Evolutionary conservation across 1,139 yeast species (phyloP).

Genomic region (Candida sp.): DNA sequence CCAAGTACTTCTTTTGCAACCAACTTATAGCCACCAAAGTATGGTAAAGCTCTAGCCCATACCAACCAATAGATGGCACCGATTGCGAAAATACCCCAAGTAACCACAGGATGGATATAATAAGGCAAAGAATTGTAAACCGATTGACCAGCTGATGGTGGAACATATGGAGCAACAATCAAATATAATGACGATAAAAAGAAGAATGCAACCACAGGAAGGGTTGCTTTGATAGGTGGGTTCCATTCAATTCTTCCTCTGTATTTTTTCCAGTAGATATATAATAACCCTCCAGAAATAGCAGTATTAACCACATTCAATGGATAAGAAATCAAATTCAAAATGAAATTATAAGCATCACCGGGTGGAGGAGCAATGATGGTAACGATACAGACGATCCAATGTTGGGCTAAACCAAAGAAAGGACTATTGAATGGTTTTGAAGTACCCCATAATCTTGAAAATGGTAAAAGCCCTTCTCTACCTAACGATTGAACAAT

Average conservation of each 20-base stretch:
- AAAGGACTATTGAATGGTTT: constrained; percentile 45
- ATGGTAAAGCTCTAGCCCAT: constrained; percentile 63
- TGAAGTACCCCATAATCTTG: constrained; percentile 41
- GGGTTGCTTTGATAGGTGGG: constrained; percentile 70
- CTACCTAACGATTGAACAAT: constrained; percentile 47
- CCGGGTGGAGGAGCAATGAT: constrained; percentile 50
- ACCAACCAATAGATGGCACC: constrained; percentile 73
- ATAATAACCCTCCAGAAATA: constrained; percentile 41
- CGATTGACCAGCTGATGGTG: constrained; percentile 63
- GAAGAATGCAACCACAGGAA: constrained; percentile 64
- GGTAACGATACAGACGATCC: constrained; percentile 47
- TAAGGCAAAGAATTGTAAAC: constrained; percentile 71
- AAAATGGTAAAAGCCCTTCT: constrained; percentile 46
- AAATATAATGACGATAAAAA: constrained; percentile 66
- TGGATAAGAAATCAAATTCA: constrained; percentile 49
- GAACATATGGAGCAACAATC: constrained; percentile 78
- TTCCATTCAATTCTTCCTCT: constrained; percentile 62
- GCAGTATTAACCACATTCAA: constrained; percentile 50
- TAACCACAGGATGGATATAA: constrained; percentile 79
- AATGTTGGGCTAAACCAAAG: constrained; percentile 60
- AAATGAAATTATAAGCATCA: constrained; percentile 46
- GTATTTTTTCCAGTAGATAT: constrained; percentile 40
- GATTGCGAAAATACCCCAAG: constrained; percentile 72
- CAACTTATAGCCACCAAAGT: constrained; percentile 54
- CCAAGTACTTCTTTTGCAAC: constrained; percentile 60